Evolutionary conservation across 805 yeast genomes (phyloP).

Genomic region (Nakazawaea peltata): DNA sequence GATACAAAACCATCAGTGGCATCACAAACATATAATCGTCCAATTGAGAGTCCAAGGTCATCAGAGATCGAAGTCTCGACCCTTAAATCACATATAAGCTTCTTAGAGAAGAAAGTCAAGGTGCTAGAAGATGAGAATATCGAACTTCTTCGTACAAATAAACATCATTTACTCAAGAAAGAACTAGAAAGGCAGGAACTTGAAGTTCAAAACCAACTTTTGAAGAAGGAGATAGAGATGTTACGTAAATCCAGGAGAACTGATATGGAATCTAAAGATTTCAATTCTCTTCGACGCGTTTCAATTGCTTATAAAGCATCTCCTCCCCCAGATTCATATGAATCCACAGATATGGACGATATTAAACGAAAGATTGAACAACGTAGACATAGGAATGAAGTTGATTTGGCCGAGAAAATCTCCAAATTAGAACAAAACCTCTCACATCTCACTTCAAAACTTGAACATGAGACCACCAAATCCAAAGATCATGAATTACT

Average conservation of each 20-base stretch:
- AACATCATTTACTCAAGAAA: constrained; percentile 1
- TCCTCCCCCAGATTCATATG: neutral
- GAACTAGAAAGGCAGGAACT: constrained; percentile 11
- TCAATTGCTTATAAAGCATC: neutral
- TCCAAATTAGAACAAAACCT: neutral
- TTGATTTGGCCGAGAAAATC: neutral
- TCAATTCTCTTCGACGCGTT: too few species aligned
- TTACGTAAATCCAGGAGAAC: neutral
- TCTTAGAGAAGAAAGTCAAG: constrained; percentile 1
- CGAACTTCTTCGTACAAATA: constrained; percentile 1
- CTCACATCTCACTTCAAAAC: too few species aligned
- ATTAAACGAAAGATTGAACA: constrained; percentile 2
- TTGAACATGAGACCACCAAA: too few species aligned
- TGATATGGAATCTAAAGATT: neutral
- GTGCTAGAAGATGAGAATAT: constrained; percentile 7
- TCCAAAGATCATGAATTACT: too few species aligned
- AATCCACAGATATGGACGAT: neutral
- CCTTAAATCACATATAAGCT: neutral
- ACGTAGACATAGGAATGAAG: constrained; percentile 1
- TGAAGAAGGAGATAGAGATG: constrained; percentile 4
- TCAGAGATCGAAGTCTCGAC: too few species aligned
- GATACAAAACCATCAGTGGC: too few species aligned
- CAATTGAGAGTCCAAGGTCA: neutral
- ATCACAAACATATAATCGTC: neutral
- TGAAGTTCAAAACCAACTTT: constrained; percentile 5